phyloP scores from a whole-genome alignment of 179 eudicot genomes.

The Spinacia oleracea region DNA sequence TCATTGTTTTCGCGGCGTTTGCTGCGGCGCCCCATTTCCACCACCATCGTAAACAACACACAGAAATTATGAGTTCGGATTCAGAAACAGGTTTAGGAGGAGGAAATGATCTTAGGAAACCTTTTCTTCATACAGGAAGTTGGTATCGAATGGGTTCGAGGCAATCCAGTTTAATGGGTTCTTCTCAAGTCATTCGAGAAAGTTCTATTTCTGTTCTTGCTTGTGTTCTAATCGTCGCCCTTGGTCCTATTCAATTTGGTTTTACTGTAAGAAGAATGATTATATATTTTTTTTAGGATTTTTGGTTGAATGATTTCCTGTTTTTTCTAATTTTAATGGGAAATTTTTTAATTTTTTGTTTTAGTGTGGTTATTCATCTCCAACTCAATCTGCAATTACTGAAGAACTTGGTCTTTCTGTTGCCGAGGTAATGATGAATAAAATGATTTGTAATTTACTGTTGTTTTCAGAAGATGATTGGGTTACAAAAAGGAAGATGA shows the following conservation, averaged over 20 bases:
- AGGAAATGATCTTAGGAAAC: slow-evolving; percentile 66
- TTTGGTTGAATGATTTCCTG: neutral
- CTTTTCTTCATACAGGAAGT: slow-evolving; percentile 91
- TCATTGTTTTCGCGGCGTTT: neutral
- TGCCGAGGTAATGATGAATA: slow-evolving; percentile 63
- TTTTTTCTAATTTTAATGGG: neutral
- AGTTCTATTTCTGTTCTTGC: slow-evolving; percentile 81
- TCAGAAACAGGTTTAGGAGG: slow-evolving; percentile 44
- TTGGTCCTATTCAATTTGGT: slow-evolving; percentile 95
- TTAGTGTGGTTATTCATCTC: slow-evolving; percentile 86
- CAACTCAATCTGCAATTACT: slow-evolving; percentile 76
- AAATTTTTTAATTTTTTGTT: neutral
- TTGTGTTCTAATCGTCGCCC: slow-evolving; percentile 88
- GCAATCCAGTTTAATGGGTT: slow-evolving; percentile 82
- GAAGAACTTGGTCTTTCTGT: slow-evolving; percentile 67
- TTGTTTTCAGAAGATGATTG: too few species aligned
- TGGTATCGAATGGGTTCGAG: slow-evolving; percentile 96
- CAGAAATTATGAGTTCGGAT: slow-evolving; percentile 59
- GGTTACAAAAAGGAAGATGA: too few species aligned
- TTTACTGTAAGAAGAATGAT: slow-evolving; percentile 57
- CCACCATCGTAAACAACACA: neutral
- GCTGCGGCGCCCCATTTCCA: neutral
- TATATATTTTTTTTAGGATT: neutral
- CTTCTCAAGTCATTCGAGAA: slow-evolving; percentile 74
- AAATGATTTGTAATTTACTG: neutral